phyloP scores from a whole-genome alignment of 2,329 filamentous ascomycete species.

The Paracamarosporium sp. region DNA sequence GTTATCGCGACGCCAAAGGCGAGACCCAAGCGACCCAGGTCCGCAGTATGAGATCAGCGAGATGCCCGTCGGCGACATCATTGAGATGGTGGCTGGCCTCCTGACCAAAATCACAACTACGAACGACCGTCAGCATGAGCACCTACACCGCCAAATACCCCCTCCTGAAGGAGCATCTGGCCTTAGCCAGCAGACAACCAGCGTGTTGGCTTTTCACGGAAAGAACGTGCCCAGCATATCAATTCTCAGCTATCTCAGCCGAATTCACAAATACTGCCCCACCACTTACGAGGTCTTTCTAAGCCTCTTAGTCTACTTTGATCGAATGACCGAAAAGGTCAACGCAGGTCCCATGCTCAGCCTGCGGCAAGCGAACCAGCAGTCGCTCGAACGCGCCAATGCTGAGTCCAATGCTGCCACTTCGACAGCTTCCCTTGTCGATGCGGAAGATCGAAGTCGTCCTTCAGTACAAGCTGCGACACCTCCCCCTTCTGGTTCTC shows the following conservation, averaged over 20 bases:
- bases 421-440: slow-evolving; percentile 35
- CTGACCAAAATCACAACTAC: slow-evolving; percentile 97
- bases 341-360: slow-evolving; percentile 79
- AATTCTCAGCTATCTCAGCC: slow-evolving; percentile 91
- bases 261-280: slow-evolving; percentile 98
- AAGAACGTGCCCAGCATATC: slow-evolving; percentile 98
- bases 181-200: slow-evolving; percentile 69
- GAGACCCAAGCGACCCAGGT: slow-evolving; percentile 57
- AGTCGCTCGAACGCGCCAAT: slow-evolving; percentile 49
- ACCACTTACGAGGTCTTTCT: slow-evolving; percentile 98
- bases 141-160: slow-evolving; percentile 77
- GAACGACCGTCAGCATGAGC: slow-evolving; percentile 93
- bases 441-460: slow-evolving; percentile 24
- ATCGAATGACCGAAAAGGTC: slow-evolving; percentile 96
- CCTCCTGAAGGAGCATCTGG: slow-evolving; percentile 65
- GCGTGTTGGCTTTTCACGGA: slow-evolving; percentile 92
- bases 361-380: slow-evolving; percentile 61
- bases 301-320: slow-evolving; percentile 94
- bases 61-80: slow-evolving; percentile 97
- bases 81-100: slow-evolving; percentile 97
- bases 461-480: slow-evolving; percentile 53
- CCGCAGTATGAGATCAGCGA: slow-evolving; percentile 91
- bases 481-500: slow-evolving; percentile 57
- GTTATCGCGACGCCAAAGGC: slow-evolving; percentile 48
- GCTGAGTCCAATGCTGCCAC: slow-evolving; percentile 35